phyloP scores from a whole-genome alignment of 2,329 filamentous ascomycete species.

The Cyclaneusma minus region DNA sequence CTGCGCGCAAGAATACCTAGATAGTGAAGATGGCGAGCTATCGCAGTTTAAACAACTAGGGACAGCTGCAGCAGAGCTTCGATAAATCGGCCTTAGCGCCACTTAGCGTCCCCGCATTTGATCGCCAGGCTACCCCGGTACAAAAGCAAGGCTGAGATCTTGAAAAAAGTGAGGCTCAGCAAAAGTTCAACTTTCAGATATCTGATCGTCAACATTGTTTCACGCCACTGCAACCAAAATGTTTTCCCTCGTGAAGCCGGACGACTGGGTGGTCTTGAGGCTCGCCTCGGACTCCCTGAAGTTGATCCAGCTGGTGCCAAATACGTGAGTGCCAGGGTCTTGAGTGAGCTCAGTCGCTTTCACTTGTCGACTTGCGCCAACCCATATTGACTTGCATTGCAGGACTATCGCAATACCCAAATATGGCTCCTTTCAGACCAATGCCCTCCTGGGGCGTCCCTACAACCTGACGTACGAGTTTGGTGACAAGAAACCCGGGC shows the following conservation, averaged over 20 bases:
- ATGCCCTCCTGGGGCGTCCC: constrained; percentile 79
- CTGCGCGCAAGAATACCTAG: too few species aligned
- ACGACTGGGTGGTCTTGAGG: constrained; percentile 43
- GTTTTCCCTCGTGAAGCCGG: constrained; percentile 31
- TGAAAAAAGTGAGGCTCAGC: too few species aligned
- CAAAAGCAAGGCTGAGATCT: too few species aligned
- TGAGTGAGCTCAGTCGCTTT: constrained; percentile 9
- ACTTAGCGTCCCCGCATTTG: too few species aligned
- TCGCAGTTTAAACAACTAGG: too few species aligned
- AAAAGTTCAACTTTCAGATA: not conserved
- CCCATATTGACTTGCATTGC: constrained; percentile 9
- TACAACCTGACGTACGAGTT: constrained; percentile 88
- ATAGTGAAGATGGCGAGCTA: too few species aligned
- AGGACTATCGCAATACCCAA: constrained; percentile 83
- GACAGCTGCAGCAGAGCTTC: too few species aligned
- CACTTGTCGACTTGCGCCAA: constrained; percentile 3
- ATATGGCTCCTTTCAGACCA: constrained; percentile 80
- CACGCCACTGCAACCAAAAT: constrained; percentile 9
- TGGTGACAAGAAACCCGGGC: constrained; percentile 50
- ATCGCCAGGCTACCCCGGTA: too few species aligned
- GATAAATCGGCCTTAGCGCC: too few species aligned
- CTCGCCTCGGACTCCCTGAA: constrained; percentile 42
- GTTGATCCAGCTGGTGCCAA: constrained; percentile 40
- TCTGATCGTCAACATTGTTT: not conserved
- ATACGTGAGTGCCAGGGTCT: constrained; percentile 32